Conservation (phyloP, 495 filamentous ascomycete genomes). For the Penicillium chermesinum region DNA sequence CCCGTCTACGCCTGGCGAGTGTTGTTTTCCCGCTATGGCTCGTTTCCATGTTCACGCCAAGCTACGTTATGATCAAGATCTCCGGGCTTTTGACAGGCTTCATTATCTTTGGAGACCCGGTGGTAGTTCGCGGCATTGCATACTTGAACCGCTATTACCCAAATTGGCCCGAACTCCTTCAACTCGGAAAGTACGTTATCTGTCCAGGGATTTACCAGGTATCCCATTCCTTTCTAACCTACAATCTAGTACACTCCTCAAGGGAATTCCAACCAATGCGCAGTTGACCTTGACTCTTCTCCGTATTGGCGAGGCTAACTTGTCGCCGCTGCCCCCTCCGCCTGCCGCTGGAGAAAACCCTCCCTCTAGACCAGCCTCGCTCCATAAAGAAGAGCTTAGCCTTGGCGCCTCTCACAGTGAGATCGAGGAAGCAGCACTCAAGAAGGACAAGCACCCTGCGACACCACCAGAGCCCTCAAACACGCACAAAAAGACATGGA, state of each 20-base stretch:
- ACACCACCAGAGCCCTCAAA: not conserved
- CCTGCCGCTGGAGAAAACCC: constrained; percentile 53
- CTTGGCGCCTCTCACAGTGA: constrained; percentile 48
- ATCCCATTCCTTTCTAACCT: constrained; percentile 4
- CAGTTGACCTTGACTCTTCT: constrained; percentile 81
- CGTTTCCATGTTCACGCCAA: constrained; percentile 54
- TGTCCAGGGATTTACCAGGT: not conserved
- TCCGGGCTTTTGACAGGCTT: constrained; percentile 60
- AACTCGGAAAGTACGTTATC: constrained; percentile 55
- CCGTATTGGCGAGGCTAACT: constrained; percentile 75
- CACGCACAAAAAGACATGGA: constrained; percentile 28
- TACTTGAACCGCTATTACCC: constrained; percentile 64
- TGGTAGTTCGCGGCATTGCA: constrained; percentile 55
- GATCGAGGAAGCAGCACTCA: constrained; percentile 38
- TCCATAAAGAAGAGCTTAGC: constrained; percentile 33
- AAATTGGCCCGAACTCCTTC: constrained; percentile 70
- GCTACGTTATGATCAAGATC: constrained; percentile 66
- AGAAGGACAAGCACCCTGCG: not conserved
- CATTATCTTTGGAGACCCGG: constrained; percentile 75
- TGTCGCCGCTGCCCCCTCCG: constrained; percentile 73
- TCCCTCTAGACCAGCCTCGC: constrained; percentile 31
- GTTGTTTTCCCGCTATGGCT: constrained; percentile 56
- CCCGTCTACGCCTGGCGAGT: constrained; percentile 58
- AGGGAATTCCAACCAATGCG: constrained; percentile 80
- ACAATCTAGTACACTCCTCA: constrained; percentile 58